Percentiles rank a stretch among this genome's conserved stretches.
These are phyloP conservation scores for Larix sibirica DNA, from an alignment of 83 land plant genomes.

Conservation along the genomic window DNA sequence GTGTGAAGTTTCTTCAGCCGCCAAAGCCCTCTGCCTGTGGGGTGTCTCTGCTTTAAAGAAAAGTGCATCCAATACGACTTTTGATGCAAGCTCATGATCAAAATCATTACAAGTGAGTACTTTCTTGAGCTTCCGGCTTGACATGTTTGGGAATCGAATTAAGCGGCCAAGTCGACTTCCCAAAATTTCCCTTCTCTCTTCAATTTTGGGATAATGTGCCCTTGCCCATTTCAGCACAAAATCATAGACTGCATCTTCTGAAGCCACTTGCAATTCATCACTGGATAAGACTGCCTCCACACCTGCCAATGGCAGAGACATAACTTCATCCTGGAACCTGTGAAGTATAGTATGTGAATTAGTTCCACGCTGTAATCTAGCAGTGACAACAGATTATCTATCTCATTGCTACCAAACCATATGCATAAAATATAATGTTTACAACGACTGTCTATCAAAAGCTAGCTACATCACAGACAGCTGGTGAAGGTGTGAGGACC, in stretches of 20 bases:
- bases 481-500: not conserved
- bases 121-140: slow-evolving; percentile 85
- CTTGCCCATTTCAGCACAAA: slow-evolving; percentile 95
- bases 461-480: no score
- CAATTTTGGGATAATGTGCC: slow-evolving; percentile 75
- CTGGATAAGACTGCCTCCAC: slow-evolving; percentile 87
- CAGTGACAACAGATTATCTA: not conserved
- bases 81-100: slow-evolving; percentile 84
- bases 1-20: slow-evolving; percentile 59
- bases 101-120: slow-evolving; percentile 82
- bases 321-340: slow-evolving; percentile 89
- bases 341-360: not conserved
- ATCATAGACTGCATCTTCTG: slow-evolving; percentile 98
- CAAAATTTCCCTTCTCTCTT: slow-evolving; percentile 83
- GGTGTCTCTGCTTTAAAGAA: slow-evolving; percentile 91
- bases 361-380: not conserved
- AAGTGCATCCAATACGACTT: slow-evolving; percentile 86
- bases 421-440: not conserved
- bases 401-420: not conserved
- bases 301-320: slow-evolving; percentile 85
- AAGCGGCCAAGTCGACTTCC: slow-evolving; percentile 62
- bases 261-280: slow-evolving; percentile 93
- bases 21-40: slow-evolving; percentile 75
- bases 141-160: slow-evolving; percentile 94
- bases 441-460: no score